Percentiles rank a stretch among this genome's conserved stretches.
These are phyloP conservation scores for Leishmania turanica DNA, from an alignment of 208 protist genomes.

Conservation along the genomic window DNA sequence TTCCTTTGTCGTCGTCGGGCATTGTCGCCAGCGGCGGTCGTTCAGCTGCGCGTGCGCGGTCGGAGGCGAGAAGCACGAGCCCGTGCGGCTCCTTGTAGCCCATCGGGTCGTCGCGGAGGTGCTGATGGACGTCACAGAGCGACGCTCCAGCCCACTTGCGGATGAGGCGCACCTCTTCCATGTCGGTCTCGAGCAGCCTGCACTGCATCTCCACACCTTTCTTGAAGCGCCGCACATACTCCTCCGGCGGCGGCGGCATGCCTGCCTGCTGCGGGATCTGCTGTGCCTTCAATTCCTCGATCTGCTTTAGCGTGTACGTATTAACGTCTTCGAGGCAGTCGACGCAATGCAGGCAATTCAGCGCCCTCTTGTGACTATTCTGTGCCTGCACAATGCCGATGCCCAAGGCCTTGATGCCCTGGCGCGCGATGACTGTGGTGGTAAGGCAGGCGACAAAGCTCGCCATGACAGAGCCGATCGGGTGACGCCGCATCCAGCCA, in stretches of 20 bases:
- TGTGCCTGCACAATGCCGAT: constrained; percentile 71
- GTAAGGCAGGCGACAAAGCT: constrained; percentile 41
- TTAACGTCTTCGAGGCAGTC: constrained; percentile 85
- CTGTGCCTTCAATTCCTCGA: constrained; percentile 57
- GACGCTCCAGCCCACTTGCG: constrained; percentile 33
- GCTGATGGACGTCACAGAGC: constrained; percentile 64
- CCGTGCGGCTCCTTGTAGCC: constrained; percentile 39
- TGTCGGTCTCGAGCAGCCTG: constrained; percentile 70
- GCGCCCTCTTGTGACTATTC: constrained; percentile 70
- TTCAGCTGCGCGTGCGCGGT: constrained; percentile 35
- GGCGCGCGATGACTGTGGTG: constrained; percentile 44
- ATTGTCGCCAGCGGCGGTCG: constrained; percentile 11
- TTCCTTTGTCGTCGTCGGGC: constrained; percentile 8
- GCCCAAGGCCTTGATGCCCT: constrained; percentile 58
- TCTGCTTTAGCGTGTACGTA: constrained; percentile 57
- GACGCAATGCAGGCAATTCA: constrained; percentile 56
- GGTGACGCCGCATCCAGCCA: constrained; percentile 70
- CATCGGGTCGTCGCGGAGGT: constrained; percentile 55
- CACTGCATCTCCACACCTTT: constrained; percentile 54
- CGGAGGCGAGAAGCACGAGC: constrained; percentile 51
- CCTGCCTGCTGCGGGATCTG: constrained; percentile 61
- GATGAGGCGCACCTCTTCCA: constrained; percentile 66
- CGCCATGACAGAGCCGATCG: constrained; percentile 49
- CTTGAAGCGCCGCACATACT: constrained; percentile 64
- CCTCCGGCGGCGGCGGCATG: constrained; percentile 73